These are phyloP conservation scores for Graphium sp. DNA, from an alignment of 2,329 filamentous ascomycete genomes.

Conservation along the genomic window DNA sequence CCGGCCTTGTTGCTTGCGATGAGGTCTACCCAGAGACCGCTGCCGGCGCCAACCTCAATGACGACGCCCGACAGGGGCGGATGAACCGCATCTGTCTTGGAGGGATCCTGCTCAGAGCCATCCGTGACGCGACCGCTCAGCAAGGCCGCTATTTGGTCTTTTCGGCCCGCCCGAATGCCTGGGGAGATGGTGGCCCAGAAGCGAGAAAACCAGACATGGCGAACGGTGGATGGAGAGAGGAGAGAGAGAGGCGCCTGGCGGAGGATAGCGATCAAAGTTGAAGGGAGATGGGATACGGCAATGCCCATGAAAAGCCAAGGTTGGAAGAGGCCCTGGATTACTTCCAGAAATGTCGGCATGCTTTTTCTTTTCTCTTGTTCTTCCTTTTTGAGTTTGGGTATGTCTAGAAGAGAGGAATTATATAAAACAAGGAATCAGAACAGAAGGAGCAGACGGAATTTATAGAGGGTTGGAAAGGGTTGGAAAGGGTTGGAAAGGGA, in stretches of 20 bases:
- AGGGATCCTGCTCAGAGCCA: too few relatives aligned
- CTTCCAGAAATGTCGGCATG: background rate
- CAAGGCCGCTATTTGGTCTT: conserved; percentile 30
- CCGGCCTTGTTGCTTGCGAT: conserved; percentile 18
- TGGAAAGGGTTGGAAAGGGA: too few relatives aligned
- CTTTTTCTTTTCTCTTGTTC: too few relatives aligned
- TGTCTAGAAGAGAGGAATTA: too few relatives aligned
- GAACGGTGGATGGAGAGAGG: conserved; percentile 21
- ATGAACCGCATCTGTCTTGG: too few relatives aligned
- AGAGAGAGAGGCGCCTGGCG: conserved; percentile 16
- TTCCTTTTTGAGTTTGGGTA: too few relatives aligned
- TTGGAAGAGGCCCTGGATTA: conserved; percentile 17
- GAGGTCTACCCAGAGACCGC: conserved; percentile 41
- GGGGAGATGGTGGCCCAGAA: conserved; percentile 44
- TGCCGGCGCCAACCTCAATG: conserved; percentile 46
- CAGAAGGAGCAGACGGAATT: too few relatives aligned
- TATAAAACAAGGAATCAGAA: too few relatives aligned
- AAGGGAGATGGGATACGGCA: conserved; percentile 30
- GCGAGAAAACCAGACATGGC: conserved; percentile 36
- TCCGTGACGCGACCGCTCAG: conserved; percentile 28
- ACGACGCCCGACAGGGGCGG: conserved; percentile 30
- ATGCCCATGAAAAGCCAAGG: conserved; percentile 36
- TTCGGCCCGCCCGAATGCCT: conserved; percentile 21
- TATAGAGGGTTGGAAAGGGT: too few relatives aligned
- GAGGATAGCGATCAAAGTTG: conserved; percentile 27